Conservation (phyloP, 1,284 basidiomycete species). For the Anthracocystis setariae region DNA sequence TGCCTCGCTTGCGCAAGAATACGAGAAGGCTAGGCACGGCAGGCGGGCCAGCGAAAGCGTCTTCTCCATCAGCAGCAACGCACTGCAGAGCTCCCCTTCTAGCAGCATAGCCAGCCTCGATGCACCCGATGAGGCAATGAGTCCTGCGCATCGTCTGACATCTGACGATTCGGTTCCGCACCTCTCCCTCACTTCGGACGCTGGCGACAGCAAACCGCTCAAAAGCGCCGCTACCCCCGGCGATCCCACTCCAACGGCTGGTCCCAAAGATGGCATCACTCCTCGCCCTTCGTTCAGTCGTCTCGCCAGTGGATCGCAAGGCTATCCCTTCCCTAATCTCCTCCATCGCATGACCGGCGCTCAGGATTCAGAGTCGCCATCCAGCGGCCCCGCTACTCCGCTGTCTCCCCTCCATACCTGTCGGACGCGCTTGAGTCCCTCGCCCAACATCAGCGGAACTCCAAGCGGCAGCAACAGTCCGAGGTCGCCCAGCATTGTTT, state of each 20-base stretch:
- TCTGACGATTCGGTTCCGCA: background rate
- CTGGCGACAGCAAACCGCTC: background rate
- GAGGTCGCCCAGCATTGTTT: slow-evolving; percentile 35
- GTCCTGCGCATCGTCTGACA: too few relatives aligned
- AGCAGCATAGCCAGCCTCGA: slow-evolving; percentile 42
- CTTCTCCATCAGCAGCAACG: slow-evolving; percentile 39
- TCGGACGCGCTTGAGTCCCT: slow-evolving; percentile 2
- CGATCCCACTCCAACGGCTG: slow-evolving; percentile 34
- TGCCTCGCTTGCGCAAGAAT: slow-evolving; percentile 45
- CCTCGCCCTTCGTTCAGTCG: slow-evolving; percentile 23
- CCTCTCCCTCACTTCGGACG: background rate
- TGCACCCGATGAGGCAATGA: background rate
- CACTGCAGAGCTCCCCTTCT: slow-evolving; percentile 29
- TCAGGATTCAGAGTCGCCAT: slow-evolving; percentile 1
- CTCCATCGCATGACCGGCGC: slow-evolving; percentile 7
- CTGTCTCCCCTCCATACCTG: slow-evolving; percentile 25
- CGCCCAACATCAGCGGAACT: background rate
- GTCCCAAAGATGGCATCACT: slow-evolving; percentile 15
- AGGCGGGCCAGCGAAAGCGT: slow-evolving; percentile 28
- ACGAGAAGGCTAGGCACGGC: slow-evolving; percentile 25
- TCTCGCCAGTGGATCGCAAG: slow-evolving; percentile 1
- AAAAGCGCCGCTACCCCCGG: slow-evolving; percentile 7
- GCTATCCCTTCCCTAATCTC: slow-evolving; percentile 34
- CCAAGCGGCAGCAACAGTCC: slow-evolving; percentile 7
- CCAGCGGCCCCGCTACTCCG: slow-evolving; percentile 19